phyloP scores from a whole-genome alignment of 306 rosid species.

The Dalbergia oliveri region DNA sequence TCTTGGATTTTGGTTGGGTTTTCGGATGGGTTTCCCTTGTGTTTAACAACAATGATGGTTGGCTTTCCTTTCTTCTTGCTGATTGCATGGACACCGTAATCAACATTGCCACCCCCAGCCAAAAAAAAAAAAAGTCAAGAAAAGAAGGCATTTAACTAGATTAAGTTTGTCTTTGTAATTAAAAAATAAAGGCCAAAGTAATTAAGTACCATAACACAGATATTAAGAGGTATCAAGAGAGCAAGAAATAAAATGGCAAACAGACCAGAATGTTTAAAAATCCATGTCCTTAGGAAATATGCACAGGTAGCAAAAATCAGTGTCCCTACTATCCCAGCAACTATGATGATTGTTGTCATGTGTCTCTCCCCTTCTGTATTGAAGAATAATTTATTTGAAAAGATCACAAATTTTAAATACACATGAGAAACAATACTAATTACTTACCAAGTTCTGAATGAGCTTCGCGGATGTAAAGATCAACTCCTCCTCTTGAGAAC shows the following conservation, averaged over 20 bases:
- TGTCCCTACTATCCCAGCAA: constrained; percentile 26
- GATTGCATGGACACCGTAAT: not conserved
- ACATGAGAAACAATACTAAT: not conserved
- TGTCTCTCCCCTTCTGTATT: constrained; percentile 11
- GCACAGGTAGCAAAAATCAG: not conserved
- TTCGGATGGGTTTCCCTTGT: not conserved
- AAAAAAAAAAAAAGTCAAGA: not conserved
- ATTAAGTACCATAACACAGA: not conserved
- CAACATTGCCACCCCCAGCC: not conserved
- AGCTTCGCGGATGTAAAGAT: constrained; percentile 39
- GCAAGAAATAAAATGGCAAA: not conserved
- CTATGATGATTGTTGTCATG: not conserved
- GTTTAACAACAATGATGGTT: not conserved
- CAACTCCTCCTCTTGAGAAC: constrained; percentile 34
- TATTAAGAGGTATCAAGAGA: not conserved
- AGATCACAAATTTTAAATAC: not conserved
- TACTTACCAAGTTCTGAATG: constrained; percentile 33
- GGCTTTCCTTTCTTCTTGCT: not conserved
- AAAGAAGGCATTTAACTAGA: not conserved
- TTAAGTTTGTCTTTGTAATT: too few relatives aligned
- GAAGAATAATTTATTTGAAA: not conserved
- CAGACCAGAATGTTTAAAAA: constrained; percentile 26
- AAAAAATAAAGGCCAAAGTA: not conserved
- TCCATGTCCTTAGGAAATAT: constrained; percentile 34
- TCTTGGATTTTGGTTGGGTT: constrained; percentile 36